A percentile compares a stretch with the other conserved stretches of the same genome.
phyloP scores from a whole-genome alignment of 1,139 yeast genomes.

The Zygosaccharomyces pseudobailii region DNA sequence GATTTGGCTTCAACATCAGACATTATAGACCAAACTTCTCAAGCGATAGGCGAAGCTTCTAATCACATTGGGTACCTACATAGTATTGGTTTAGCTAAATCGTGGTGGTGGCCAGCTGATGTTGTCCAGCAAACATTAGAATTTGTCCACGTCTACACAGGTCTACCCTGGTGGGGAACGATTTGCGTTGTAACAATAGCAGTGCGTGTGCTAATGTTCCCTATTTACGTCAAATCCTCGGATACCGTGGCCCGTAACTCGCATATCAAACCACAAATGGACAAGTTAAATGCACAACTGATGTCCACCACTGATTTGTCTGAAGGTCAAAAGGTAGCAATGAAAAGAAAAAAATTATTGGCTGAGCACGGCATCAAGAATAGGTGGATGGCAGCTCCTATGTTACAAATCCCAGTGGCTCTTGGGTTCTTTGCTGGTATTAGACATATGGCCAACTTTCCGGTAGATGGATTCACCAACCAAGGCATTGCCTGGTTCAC shows the following conservation, averaged over 20 bases:
- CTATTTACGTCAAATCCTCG: conserved; percentile 75
- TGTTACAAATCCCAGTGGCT: conserved; percentile 75
- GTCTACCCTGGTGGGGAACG: conserved; percentile 97
- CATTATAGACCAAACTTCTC: conserved; percentile 29
- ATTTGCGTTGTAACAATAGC: conserved; percentile 69
- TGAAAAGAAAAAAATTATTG: conserved; percentile 60
- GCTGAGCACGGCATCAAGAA: conserved; percentile 68
- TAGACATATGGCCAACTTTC: conserved; percentile 76
- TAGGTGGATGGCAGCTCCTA: conserved; percentile 67
- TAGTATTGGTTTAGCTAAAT: conserved; percentile 81
- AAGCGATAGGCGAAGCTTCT: conserved; percentile 45
- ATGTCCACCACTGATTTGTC: conserved; percentile 40
- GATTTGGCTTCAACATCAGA: conserved; percentile 20
- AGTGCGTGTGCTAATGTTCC: conserved; percentile 67
- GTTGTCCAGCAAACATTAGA: conserved; percentile 73
- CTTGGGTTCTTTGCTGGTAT: conserved; percentile 86
- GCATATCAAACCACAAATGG: conserved; percentile 74
- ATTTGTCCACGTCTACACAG: conserved; percentile 76
- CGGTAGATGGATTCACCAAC: conserved; percentile 73
- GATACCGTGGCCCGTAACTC: conserved; percentile 78
- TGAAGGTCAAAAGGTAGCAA: conserved; percentile 57
- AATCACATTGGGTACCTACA: conserved; percentile 75
- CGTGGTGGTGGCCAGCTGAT: conserved; percentile 82
- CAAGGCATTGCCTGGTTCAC: conserved; percentile 84
- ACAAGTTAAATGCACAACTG: conserved; percentile 44